Evolutionary conservation across 306 rosid genomes (phyloP), one percentile per base, ranked within the genome.

Genomic region (Lathyrus tuberosus): DNA sequence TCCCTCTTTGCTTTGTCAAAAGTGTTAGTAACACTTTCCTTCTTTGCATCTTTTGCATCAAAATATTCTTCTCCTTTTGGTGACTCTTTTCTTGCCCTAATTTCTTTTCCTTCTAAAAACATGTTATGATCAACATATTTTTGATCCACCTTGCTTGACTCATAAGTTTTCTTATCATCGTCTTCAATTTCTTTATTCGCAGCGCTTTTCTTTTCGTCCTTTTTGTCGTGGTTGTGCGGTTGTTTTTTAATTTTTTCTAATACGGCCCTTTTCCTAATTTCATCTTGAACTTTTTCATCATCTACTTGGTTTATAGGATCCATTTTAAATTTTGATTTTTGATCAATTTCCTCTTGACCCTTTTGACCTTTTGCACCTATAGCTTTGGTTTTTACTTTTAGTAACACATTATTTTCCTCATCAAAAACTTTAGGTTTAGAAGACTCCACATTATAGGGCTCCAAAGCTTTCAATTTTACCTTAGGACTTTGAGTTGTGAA

Each of bases 321-420:
- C 15, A 26, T 24, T 28, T 18, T 47, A 56, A 52, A 24, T 41
- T 61, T 60, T 8, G 58, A 35, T 76, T 62, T 60, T 51, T 65
- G 51, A 58, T 71, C 67, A 78, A 18, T 28, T 62, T 59, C 76
- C 54, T 79, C 73, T 59, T 12, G 72, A 17, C 46, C 80, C 72
- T 31, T 58, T 53, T 73, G 75, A 71, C 69, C 8, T 17, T 24
- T 60, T 58, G 62, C 48, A 65, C 60, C 53, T 15, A 9, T 10
- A 31, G 16, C 3, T 8, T 10, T 48, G 4, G 58, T 11, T 53
- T 53, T 53, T 13, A 0, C 6, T 60, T 72, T 73, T 53, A 13
- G 37, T 49, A 7, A 8, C 28, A n/a, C 43, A 66, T 41, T 35
- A 66, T 18, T 35, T 67, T 78, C 75, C 51, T 60, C 71, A 60